phyloP scores from a whole-genome alignment of 2,329 filamentous ascomycete genomes.

The Phaeosphaeriaceae sp. region DNA sequence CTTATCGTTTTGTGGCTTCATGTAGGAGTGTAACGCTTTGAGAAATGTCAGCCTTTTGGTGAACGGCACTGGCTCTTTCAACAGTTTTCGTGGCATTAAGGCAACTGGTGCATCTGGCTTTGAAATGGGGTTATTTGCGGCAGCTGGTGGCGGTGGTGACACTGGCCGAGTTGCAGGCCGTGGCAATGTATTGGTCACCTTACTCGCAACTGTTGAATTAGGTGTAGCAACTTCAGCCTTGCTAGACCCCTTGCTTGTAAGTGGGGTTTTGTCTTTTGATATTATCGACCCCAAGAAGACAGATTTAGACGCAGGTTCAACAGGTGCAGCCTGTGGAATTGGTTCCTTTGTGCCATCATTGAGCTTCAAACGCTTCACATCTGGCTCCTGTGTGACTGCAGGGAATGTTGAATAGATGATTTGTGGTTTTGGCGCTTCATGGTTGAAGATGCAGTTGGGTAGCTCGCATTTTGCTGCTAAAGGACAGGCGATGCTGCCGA shows the following conservation, averaged over 20 bases:
- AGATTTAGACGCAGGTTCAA: conserved; percentile 10
- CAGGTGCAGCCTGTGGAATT: conserved; percentile 1
- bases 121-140: conserved; percentile 14
- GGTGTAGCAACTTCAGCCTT: neutral
- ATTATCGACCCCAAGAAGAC: conserved; percentile 35
- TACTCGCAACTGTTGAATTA: conserved; percentile 10
- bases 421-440: conserved; percentile 45
- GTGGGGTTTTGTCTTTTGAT: conserved; percentile 16
- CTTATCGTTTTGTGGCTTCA: conserved; percentile 70
- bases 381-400: conserved; percentile 14
- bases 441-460: conserved; percentile 65
- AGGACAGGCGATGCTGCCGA: conserved; percentile 55
- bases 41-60: conserved; percentile 51
- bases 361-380: conserved; percentile 42
- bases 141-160: conserved; percentile 38
- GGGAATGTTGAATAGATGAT: conserved; percentile 2
- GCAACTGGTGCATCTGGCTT: conserved; percentile 52
- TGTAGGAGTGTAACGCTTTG: conserved; percentile 69
- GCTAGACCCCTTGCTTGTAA: conserved; percentile 12
- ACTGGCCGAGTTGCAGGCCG: conserved; percentile 36
- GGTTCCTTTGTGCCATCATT: conserved; percentile 20
- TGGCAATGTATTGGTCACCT: conserved; percentile 14
- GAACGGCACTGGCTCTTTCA: conserved; percentile 53
- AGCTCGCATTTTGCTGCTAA: conserved; percentile 57
- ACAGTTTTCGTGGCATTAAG: conserved; percentile 72